These are phyloP conservation scores for Metarhizium rileyi DNA, from an alignment of 2,329 filamentous ascomycete genomes.

Conservation along the genomic window DNA sequence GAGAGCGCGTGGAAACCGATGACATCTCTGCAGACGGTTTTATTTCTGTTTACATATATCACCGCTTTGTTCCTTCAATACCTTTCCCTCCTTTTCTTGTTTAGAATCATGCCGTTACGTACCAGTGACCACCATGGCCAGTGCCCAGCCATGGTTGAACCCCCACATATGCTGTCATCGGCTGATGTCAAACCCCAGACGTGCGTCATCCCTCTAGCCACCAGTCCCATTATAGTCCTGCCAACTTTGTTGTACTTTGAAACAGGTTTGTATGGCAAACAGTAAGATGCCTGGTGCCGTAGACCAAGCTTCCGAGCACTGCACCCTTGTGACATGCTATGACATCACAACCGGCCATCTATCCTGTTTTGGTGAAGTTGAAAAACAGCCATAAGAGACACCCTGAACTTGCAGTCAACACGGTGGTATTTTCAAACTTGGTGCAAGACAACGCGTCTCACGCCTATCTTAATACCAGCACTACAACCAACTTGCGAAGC, in stretches of 20 bases:
- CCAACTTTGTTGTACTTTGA: neutral
- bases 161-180: neutral
- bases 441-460: neutral
- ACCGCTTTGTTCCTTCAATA: neutral
- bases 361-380: neutral
- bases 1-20: neutral
- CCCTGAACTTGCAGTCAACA: neutral
- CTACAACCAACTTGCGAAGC: neutral
- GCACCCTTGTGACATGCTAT: neutral
- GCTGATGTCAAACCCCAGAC: neutral
- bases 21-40: neutral
- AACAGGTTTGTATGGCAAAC: neutral
- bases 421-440: neutral
- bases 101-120: neutral
- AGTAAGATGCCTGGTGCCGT: too few species aligned
- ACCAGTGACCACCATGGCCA: too few species aligned
- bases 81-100: too few species aligned
- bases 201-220: neutral
- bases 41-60: neutral
- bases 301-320: too few species aligned
- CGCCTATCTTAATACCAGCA: neutral
- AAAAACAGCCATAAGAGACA: neutral
- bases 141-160: neutral
- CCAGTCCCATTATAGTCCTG: neutral
- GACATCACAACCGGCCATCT: neutral